Evolutionary conservation across 257 asterid species (phyloP).

Genomic region (Jacaranda copaia): DNA sequence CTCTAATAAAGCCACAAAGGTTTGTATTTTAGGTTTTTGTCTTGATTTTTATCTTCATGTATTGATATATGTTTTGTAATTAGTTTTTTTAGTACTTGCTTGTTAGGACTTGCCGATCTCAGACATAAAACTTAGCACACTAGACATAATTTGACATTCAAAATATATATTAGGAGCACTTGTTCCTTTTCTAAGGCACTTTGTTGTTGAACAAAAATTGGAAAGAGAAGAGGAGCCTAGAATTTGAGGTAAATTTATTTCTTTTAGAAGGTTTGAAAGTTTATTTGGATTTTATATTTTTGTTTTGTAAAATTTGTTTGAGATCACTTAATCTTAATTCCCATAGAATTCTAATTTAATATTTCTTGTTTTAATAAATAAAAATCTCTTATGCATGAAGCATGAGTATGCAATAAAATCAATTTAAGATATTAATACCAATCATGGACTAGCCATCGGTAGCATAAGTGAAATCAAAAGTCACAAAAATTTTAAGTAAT

Average conservation of each 20-base stretch:
- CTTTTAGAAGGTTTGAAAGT: neutral
- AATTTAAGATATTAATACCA: too few relatives aligned
- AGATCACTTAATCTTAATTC: neutral
- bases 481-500: too few relatives aligned
- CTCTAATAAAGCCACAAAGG: neutral
- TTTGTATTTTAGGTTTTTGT: neutral
- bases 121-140: neutral
- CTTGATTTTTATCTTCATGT: neutral
- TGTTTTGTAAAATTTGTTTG: neutral
- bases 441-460: too few relatives aligned
- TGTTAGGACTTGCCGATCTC: neutral
- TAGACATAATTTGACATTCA: neutral
- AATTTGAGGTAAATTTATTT: neutral
- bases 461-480: too few relatives aligned
- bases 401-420: too few relatives aligned
- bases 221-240: constrained; percentile 4
- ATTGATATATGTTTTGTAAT: neutral
- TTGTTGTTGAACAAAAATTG: constrained; percentile 6
- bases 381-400: too few relatives aligned
- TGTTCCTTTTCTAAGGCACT: neutral
- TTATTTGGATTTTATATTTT: neutral
- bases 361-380: too few relatives aligned
- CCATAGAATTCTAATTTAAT: too few relatives aligned
- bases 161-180: neutral
- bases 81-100: neutral